These are phyloP conservation scores for Zalaria obscura DNA, from an alignment of 2,329 filamentous ascomycete species.

Conservation along the genomic window DNA sequence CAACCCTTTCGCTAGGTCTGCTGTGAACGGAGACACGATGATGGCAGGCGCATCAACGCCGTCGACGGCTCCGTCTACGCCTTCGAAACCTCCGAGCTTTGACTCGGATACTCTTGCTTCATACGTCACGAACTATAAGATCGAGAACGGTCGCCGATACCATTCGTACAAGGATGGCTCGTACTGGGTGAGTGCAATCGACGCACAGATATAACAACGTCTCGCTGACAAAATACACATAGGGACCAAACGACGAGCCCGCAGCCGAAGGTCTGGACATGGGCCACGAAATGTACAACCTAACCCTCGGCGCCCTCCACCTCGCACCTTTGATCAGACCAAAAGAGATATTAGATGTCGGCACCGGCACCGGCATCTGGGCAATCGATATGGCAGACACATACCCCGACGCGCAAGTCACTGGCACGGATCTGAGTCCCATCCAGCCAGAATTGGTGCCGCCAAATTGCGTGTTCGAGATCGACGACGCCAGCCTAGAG, in stretches of 20 bases:
- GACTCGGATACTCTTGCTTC: conserved; percentile 5
- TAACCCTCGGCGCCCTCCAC: conserved; percentile 17
- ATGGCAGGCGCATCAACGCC: not conserved
- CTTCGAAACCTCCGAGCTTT: not conserved
- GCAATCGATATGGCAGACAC: conserved; percentile 19
- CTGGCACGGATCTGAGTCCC: conserved; percentile 33
- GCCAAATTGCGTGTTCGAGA: conserved; percentile 31
- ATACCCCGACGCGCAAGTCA: conserved; percentile 20
- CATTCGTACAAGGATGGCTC: conserved; percentile 20
- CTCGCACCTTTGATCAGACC: conserved; percentile 15
- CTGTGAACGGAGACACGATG: not conserved
- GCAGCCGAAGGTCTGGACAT: conserved; percentile 31
- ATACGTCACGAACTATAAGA: conserved; percentile 9
- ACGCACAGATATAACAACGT: conserved; percentile 7
- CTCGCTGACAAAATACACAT: conserved; percentile 7
- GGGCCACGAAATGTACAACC: conserved; percentile 25
- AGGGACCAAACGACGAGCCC: conserved; percentile 27
- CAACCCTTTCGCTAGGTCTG: not conserved
- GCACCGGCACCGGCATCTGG: conserved; percentile 34
- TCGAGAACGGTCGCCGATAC: conserved; percentile 21
- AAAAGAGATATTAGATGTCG: conserved; percentile 27
- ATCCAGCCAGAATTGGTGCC: conserved; percentile 35
- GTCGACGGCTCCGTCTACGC: conserved; percentile 1
- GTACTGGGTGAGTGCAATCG: conserved; percentile 8
- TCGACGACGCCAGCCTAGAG: conserved; percentile 29